phyloP scores from a whole-genome alignment of 345 rosid genomes.

The Trapa incisa region DNA sequence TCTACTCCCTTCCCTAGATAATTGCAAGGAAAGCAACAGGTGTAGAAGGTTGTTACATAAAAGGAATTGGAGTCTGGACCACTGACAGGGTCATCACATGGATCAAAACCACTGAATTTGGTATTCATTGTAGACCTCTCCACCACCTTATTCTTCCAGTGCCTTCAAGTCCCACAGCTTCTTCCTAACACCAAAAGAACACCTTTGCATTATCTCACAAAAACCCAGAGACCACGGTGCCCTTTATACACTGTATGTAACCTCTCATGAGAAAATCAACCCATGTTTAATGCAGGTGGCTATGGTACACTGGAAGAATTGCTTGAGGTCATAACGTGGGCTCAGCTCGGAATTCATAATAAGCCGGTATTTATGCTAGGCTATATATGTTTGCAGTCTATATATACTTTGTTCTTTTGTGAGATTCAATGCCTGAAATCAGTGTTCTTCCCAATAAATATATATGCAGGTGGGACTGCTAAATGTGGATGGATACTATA shows the following conservation, averaged over 20 bases:
- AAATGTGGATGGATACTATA: conserved; percentile 98
- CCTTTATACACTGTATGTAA: background rate
- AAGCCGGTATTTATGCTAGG: conserved; percentile 45
- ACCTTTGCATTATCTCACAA: no score
- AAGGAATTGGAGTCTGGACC: no score
- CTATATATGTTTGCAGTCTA: background rate
- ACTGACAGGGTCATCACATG: no score
- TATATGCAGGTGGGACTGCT: conserved; percentile 74
- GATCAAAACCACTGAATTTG: no score
- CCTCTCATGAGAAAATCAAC: background rate
- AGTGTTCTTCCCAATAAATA: background rate
- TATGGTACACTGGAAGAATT: conserved; percentile 97
- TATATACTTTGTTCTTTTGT: background rate
- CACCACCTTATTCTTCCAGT: no score
- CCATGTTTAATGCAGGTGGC: conserved; percentile 46
- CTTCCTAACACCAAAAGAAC: no score
- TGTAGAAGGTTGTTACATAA: no score
- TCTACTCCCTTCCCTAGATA: no score
- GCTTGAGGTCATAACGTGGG: conserved; percentile 98
- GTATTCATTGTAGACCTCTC: no score
- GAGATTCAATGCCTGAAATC: background rate
- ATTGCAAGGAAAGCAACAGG: no score
- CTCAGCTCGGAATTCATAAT: conserved; percentile 96
- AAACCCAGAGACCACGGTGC: conserved; percentile 1
- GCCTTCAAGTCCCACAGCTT: no score